Conservation (phyloP, 768 basidiomycete genomes). For the Atractiella rhizophila region DNA sequence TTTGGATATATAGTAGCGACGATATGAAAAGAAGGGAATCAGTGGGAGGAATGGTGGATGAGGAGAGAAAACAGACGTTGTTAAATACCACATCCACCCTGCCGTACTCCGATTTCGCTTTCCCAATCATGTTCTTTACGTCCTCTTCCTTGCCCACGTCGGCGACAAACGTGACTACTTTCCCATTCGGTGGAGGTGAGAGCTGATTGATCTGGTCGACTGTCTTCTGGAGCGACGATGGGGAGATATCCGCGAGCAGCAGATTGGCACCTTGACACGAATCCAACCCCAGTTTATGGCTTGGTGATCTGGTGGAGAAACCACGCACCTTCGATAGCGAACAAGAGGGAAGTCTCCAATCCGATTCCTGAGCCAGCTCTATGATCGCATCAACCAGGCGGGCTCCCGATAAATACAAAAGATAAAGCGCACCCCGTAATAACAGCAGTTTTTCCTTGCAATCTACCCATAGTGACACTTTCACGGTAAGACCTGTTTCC, state of each 20-base stretch:
- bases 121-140: conserved; percentile 54
- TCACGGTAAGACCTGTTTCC: too few relatives aligned
- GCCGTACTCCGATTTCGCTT: conserved; percentile 63
- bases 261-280: conserved; percentile 49
- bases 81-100: conserved; percentile 59
- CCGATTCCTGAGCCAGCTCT: conserved; percentile 54
- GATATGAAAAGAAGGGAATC: background rate
- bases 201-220: conserved; percentile 35
- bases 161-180: conserved; percentile 38
- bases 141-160: conserved; percentile 78
- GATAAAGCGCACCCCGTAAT: too few relatives aligned
- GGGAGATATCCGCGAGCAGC: conserved; percentile 65
- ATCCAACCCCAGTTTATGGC: background rate
- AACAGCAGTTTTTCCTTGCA: too few relatives aligned
- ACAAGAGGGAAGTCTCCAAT: conserved; percentile 77
- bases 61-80: conserved; percentile 28
- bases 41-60: background rate
- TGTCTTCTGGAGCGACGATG: conserved; percentile 41
- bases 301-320: background rate
- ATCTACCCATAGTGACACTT: too few relatives aligned
- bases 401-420: too few relatives aligned
- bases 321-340: conserved; percentile 41
- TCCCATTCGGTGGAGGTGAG: too few relatives aligned
- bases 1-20: background rate
- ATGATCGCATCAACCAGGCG: too few relatives aligned